These are phyloP conservation scores for Fusarium drepaniforme DNA, from an alignment of 2,329 filamentous ascomycete genomes.

Conservation along the genomic window DNA sequence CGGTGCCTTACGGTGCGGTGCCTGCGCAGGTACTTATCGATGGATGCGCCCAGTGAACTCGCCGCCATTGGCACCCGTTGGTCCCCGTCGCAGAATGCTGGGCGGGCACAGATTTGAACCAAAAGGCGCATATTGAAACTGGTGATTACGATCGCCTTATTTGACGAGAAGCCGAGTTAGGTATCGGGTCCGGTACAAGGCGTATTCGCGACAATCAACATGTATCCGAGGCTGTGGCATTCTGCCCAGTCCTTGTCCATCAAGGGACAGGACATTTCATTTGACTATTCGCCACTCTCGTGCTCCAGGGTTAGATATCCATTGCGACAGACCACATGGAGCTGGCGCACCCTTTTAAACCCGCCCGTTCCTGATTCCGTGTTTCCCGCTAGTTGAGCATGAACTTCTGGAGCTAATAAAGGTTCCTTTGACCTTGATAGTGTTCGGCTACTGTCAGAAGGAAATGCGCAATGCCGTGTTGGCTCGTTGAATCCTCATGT, in stretches of 20 bases:
- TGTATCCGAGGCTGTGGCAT: neutral
- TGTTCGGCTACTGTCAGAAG: conserved; percentile 11
- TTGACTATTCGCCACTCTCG: conserved; percentile 10
- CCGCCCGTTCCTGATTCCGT: conserved; percentile 9
- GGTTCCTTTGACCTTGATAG: conserved; percentile 21
- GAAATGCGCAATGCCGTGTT: conserved; percentile 11
- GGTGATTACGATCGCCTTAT: conserved; percentile 4
- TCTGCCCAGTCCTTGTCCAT: conserved; percentile 14
- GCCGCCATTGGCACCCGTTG: conserved; percentile 34
- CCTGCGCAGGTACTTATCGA: neutral
- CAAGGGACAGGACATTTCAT: conserved; percentile 20
- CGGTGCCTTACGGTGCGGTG: neutral
- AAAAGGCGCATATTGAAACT: conserved; percentile 26
- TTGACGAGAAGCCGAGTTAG: neutral
- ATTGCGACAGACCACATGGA: conserved; percentile 23
- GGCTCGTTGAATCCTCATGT: neutral
- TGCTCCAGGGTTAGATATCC: conserved; percentile 13
- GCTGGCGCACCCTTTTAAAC: conserved; percentile 23
- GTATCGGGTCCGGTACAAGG: neutral
- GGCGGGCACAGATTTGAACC: conserved; percentile 21
- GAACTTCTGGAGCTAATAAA: conserved; percentile 12
- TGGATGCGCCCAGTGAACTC: conserved; percentile 31
- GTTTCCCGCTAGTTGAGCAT: neutral
- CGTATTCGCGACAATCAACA: neutral
- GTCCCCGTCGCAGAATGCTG: conserved; percentile 35